Conservation (phyloP, 257 asterid species). For the Leonotis leonurus region DNA sequence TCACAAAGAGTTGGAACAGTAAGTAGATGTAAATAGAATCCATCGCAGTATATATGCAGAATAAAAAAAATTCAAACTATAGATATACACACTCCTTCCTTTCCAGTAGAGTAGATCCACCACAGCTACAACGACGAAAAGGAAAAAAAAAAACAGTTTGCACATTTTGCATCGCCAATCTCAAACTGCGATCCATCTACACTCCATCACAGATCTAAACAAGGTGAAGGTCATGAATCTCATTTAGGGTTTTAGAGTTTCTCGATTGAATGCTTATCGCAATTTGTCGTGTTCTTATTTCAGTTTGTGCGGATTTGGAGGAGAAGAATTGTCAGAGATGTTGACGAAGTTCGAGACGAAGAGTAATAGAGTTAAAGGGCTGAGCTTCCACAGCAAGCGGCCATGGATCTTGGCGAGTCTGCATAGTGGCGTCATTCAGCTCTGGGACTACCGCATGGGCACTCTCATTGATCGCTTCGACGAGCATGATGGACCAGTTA, state of each 20-base stretch:
- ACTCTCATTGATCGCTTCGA: conserved; percentile 38
- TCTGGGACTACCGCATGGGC: conserved; percentile 13
- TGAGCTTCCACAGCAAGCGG: conserved; percentile 14
- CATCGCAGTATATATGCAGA: no score
- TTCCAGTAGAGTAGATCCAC: no score
- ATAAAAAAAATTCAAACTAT: no score
- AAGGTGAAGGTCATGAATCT: conserved; percentile 9
- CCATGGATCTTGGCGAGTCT: conserved; percentile 15
- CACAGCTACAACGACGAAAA: no score
- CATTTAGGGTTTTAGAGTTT: conserved; percentile 1
- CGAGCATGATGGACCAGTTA: conserved; percentile 95
- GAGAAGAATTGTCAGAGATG: conserved; percentile 37
- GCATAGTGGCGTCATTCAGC: conserved; percentile 6
- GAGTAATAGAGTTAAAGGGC: conserved; percentile 10
- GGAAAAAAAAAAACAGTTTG: no score
- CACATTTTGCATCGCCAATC: no score
- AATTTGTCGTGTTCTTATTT: background rate
- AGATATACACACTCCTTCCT: no score
- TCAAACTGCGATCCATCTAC: background rate
- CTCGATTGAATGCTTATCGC: conserved; percentile 15
- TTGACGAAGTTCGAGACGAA: conserved; percentile 49
- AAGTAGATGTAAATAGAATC: no score
- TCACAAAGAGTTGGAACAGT: no score
- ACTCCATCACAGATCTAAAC: conserved; percentile 21
- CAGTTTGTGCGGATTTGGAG: conserved; percentile 13